phyloP scores from a whole-genome alignment of 345 rosid species.

The Draba incana region DNA sequence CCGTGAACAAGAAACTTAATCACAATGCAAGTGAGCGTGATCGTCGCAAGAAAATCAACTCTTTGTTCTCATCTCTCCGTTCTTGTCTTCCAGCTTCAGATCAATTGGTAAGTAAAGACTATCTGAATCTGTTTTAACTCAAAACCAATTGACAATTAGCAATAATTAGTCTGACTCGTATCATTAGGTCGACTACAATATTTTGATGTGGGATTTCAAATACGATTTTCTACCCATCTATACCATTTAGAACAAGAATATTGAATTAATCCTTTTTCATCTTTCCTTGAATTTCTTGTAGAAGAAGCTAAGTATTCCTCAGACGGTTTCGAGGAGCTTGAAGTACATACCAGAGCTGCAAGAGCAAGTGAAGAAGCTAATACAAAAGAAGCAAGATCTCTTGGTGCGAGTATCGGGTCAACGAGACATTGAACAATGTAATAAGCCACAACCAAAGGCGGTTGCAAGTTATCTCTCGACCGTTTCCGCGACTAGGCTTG shows the following conservation, averaged over 20 bases:
- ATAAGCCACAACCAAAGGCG: slow-evolving; percentile 35
- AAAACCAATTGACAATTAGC: background rate
- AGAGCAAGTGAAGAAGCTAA: slow-evolving; percentile 45
- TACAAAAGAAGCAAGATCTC: slow-evolving; percentile 50
- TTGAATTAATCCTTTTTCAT: background rate
- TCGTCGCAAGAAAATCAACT: slow-evolving; percentile 67
- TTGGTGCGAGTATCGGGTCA: slow-evolving; percentile 44
- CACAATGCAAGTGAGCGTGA: slow-evolving; percentile 79
- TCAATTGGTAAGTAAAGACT: slow-evolving; percentile 46
- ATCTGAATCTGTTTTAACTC: slow-evolving; percentile 2
- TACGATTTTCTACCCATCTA: background rate
- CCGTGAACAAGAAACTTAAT: slow-evolving; percentile 57
- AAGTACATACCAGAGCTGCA: slow-evolving; percentile 63
- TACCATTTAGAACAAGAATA: slow-evolving; percentile 1
- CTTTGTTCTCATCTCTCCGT: slow-evolving; percentile 63
- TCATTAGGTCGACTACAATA: background rate
- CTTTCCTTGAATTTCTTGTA: slow-evolving; percentile 28
- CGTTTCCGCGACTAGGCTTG: slow-evolving; percentile 50
- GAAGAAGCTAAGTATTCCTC: slow-evolving; percentile 64
- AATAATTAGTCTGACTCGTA: background rate
- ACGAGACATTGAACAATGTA: slow-evolving; percentile 24
- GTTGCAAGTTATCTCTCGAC: slow-evolving; percentile 24
- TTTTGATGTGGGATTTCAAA: background rate
- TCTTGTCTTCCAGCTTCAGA: slow-evolving; percentile 58
- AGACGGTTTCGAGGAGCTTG: slow-evolving; percentile 50